Conservation (phyloP, 768 basidiomycete species). For the Phanerodontia chrysosporium region DNA sequence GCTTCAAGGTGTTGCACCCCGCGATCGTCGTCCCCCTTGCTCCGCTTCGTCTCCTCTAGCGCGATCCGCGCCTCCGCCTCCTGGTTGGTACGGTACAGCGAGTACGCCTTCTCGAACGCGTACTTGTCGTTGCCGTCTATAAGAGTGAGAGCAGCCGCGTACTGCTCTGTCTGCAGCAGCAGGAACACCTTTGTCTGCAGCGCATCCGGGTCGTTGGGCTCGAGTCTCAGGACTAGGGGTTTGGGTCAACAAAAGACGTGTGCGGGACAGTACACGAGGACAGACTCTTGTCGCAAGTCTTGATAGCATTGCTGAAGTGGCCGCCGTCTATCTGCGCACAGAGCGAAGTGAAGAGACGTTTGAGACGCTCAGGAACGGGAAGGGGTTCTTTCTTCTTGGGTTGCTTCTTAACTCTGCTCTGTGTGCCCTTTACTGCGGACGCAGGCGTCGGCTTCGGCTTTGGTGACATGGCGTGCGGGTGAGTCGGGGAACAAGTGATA, state of each 20-base stretch:
- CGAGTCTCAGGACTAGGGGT: conserved; percentile 63
- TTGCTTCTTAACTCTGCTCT: conserved; percentile 14
- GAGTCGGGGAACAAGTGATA: too few species aligned
- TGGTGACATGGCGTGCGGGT: conserved; percentile 10
- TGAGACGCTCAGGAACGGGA: conserved; percentile 34
- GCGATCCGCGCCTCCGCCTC: conserved; percentile 62
- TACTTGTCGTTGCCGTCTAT: conserved; percentile 34
- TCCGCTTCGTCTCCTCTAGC: conserved; percentile 42
- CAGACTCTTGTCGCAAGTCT: conserved; percentile 90
- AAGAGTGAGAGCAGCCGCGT: conserved; percentile 61
- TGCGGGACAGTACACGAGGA: conserved; percentile 21
- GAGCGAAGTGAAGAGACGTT: conserved; percentile 70
- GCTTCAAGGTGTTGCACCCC: conserved; percentile 80
- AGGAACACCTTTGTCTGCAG: conserved; percentile 83
- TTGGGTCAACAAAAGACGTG: conserved; percentile 5
- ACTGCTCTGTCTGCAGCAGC: conserved; percentile 83
- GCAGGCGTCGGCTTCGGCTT: conserved; percentile 1
- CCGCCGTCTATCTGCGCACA: conserved; percentile 90
- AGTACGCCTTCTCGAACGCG: conserved; percentile 75
- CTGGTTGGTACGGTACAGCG: conserved; percentile 78
- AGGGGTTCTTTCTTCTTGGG: conserved; percentile 29
- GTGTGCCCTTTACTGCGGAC: neutral
- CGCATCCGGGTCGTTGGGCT: conserved; percentile 67
- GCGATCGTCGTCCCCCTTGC: conserved; percentile 38
- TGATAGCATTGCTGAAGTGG: conserved; percentile 79